Evolutionary conservation across 805 yeast genomes (phyloP).

Genomic region (Candida golubevii): DNA sequence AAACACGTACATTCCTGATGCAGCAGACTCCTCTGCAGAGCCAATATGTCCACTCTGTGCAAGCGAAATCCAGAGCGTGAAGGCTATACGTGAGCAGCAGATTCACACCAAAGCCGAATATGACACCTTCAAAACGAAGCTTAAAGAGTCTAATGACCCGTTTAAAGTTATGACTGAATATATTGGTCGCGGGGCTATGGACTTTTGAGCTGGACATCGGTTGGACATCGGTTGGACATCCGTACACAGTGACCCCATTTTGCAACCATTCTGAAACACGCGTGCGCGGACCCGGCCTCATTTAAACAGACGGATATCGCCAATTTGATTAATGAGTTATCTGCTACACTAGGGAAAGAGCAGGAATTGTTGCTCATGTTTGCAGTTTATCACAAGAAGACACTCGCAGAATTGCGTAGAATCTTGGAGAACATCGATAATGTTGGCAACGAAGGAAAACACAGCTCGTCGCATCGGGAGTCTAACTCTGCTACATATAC

Average conservation of each 20-base stretch:
- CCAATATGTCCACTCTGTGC: conserved; percentile 69
- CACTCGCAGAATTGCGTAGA: background rate
- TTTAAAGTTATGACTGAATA: conserved; percentile 76
- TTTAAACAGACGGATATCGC: too few species aligned
- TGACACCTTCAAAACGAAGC: conserved; percentile 56
- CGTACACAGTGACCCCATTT: conserved; percentile 10
- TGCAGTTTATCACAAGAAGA: background rate
- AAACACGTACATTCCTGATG: conserved; percentile 28
- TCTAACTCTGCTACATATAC: background rate
- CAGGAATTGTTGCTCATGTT: too few species aligned
- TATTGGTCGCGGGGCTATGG: conserved; percentile 86
- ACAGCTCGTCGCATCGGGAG: too few species aligned
- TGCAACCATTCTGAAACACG: conserved; percentile 16
- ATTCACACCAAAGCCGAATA: conserved; percentile 60
- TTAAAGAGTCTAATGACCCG: conserved; percentile 54
- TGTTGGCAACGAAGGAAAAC: too few species aligned
- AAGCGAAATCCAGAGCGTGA: conserved; percentile 1
- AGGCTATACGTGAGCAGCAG: conserved; percentile 36
- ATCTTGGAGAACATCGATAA: background rate
- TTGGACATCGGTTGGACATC: conserved; percentile 1
- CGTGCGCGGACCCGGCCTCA: too few species aligned
- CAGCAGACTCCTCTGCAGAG: conserved; percentile 3
- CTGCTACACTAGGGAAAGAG: too few species aligned
- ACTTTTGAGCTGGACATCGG: conserved; percentile 20
- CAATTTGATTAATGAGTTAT: too few species aligned